Conservation (phyloP, 2,329 filamentous ascomycete species). For the Penicillium sp. region DNA sequence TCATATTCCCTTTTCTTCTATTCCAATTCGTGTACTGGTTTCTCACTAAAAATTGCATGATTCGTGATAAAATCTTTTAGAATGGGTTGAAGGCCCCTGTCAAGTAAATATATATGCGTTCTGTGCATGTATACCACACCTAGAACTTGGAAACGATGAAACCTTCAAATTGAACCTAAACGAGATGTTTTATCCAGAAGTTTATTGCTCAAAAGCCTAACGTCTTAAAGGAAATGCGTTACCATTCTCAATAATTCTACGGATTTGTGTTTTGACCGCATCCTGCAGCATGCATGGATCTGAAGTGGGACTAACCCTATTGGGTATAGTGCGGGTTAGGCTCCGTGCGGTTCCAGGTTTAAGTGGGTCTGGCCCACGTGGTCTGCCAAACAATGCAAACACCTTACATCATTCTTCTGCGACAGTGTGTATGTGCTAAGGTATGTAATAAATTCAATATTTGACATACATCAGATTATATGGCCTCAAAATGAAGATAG, state of each 20-base stretch:
- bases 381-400: conserved; percentile 24
- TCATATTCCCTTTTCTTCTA: too few relatives aligned
- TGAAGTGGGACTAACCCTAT: conserved; percentile 14
- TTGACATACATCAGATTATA: background rate
- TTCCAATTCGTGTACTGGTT: too few relatives aligned
- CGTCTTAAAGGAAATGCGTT: background rate
- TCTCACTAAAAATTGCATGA: too few relatives aligned
- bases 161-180: too few relatives aligned
- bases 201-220: too few relatives aligned
- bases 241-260: background rate
- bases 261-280: conserved; percentile 15
- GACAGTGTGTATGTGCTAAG: background rate
- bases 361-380: conserved; percentile 25
- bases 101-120: background rate
- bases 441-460: background rate
- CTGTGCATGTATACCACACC: too few relatives aligned
- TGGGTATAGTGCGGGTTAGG: conserved; percentile 17
- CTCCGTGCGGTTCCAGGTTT: conserved; percentile 23
- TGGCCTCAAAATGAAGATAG: background rate
- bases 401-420: conserved; percentile 6
- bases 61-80: too few relatives aligned
- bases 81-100: too few relatives aligned
- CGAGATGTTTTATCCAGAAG: too few relatives aligned
- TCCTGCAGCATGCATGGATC: conserved; percentile 19
- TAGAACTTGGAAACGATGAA: too few relatives aligned